Base-by-base conservation (phyloP, 805 yeast species). In the Ogataea haglerorum region DNA sequence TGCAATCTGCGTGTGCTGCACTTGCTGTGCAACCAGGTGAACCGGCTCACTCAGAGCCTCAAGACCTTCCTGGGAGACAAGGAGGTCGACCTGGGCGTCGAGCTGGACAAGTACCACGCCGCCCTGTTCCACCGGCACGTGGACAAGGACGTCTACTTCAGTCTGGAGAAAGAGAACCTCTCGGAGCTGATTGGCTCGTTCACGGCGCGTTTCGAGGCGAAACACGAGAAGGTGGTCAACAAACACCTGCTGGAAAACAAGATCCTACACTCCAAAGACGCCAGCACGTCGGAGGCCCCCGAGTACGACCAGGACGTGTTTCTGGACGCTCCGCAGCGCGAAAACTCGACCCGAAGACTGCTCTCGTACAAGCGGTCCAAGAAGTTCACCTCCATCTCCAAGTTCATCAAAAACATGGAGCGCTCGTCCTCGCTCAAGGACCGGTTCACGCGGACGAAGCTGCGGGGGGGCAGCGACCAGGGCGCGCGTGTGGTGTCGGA, bases 1-100 rank as follows among this genome's bases (percentile, higher is more conserved):
- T 83, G 95, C 0, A 87, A 83, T 56, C 79, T 89, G 2, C 73
- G 98, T 53, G 72, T 82, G 1, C 63, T 91, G 24, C 85, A 87
- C 61, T 69, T 80, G 2, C 66, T 84, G n/a, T 82, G 79, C 55
- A 69, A 73, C 0, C 63, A 75, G 26, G 68, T 84, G 8, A 75
- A 78, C 10, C 75, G 72, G 34, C 75, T 84, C 51, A 79, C 85
- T 1, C 76, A 75, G 41, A 80, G 78, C 42, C 65, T 90, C 49
- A 81, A 82, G 52, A 79, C 75, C 7, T 80, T 77, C 47, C 71
- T 86, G 40, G 51, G 59, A 6, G 62, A 70, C 17, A 69, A 71
- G 40, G 73, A 70, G 3, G 58, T 75, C 10, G 78, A 74, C 46
- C 54, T 76, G 30, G 60, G 65, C 3, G 32, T 53, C 1, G 73